Evolutionary conservation across 2,329 filamentous ascomycete genomes (phyloP).

Genomic region (Ophiognomonia clavigignenti-juglandacearum): DNA sequence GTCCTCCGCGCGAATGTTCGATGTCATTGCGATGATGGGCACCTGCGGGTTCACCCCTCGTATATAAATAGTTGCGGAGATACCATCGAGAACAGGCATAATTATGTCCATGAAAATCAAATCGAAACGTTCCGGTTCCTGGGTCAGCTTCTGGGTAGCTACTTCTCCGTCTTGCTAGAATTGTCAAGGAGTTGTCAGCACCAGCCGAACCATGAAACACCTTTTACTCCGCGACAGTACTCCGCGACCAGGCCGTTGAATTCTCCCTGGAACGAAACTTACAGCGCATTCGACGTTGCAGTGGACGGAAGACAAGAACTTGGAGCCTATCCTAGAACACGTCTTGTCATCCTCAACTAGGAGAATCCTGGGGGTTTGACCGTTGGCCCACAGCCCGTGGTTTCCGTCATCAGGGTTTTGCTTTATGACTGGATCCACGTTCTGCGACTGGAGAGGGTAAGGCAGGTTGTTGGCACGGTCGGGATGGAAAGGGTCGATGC

Average conservation of each 20-base stretch:
- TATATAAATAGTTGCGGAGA: slow-evolving; percentile 90
- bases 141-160: slow-evolving; percentile 78
- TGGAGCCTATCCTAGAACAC: slow-evolving; percentile 62
- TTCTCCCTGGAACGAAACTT: slow-evolving; percentile 30
- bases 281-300: slow-evolving; percentile 65
- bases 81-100: slow-evolving; percentile 93
- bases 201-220: no score
- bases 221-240: no score
- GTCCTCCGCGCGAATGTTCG: slow-evolving; percentile 93
- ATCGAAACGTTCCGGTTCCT: slow-evolving; percentile 48
- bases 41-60: slow-evolving; percentile 76
- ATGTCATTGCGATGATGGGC: slow-evolving; percentile 97
- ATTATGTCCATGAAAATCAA: slow-evolving; percentile 90
- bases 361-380: slow-evolving; percentile 73
- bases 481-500: slow-evolving; percentile 90
- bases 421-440: slow-evolving; percentile 43
- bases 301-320: slow-evolving; percentile 61
- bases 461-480: slow-evolving; percentile 94
- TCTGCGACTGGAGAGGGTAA: slow-evolving; percentile 72
- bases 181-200: no score
- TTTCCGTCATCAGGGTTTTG: slow-evolving; percentile 29
- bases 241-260: no score
- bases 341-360: slow-evolving; percentile 80
- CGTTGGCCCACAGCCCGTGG: slow-evolving; percentile 46
- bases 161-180: slow-evolving; percentile 79